Percentiles rank a stretch among this genome's conserved stretches.
These are phyloP conservation scores for Talaromyces funiculosus DNA, from an alignment of 2,329 filamentous ascomycete genomes.

Conservation along the genomic window DNA sequence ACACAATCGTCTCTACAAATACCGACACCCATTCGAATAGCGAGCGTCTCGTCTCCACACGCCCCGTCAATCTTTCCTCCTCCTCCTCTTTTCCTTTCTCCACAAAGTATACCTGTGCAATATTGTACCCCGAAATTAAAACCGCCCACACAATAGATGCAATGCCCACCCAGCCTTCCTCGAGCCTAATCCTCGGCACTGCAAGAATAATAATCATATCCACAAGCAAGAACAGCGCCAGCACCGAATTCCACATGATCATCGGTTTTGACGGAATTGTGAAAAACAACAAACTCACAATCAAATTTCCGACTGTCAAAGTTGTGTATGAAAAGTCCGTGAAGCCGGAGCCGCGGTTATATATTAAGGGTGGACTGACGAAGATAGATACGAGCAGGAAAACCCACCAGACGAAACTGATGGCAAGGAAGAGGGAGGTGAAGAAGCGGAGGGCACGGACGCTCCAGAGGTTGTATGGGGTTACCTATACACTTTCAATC, in stretches of 20 bases:
- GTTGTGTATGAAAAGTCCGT: conserved; percentile 80
- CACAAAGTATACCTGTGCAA: conserved; percentile 74
- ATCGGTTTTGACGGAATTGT: conserved; percentile 73
- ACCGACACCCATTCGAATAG: conserved; percentile 80
- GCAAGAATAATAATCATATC: conserved; percentile 74
- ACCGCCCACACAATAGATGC: conserved; percentile 78
- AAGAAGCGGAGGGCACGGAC: conserved; percentile 74
- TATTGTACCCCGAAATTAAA: conserved; percentile 70
- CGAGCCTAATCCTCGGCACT: conserved; percentile 66
- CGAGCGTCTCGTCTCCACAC: conserved; percentile 76
- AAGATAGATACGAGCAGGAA: conserved; percentile 84
- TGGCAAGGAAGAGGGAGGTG: conserved; percentile 66
- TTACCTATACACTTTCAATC: conserved; percentile 44
- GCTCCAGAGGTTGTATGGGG: conserved; percentile 91
- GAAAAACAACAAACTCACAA: conserved; percentile 81
- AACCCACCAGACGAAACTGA: conserved; percentile 89
- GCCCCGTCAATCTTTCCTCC: conserved; percentile 85
- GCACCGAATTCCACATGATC: conserved; percentile 64
- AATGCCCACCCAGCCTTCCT: conserved; percentile 91
- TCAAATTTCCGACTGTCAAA: conserved; percentile 67
- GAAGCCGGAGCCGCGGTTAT: conserved; percentile 86
- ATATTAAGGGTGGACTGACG: conserved; percentile 79
- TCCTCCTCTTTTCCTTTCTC: conserved; percentile 90
- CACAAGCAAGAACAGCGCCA: conserved; percentile 62
- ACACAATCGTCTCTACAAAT: conserved; percentile 64